Base-by-base conservation (phyloP, 2,329 filamentous ascomycete species). In the Aspergillus latus region DNA sequence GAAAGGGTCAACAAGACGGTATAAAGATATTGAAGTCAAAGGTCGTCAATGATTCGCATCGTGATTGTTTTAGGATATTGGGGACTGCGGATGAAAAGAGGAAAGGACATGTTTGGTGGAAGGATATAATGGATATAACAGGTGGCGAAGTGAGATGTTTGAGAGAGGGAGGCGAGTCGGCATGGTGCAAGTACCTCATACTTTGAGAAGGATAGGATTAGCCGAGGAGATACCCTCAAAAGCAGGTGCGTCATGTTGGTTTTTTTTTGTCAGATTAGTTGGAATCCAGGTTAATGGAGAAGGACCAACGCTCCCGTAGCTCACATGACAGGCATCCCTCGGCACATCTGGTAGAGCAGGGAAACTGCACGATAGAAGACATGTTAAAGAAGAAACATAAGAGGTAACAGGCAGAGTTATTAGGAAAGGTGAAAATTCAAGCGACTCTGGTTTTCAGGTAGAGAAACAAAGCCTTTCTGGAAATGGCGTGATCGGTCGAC, bases 331-430 rank as follows among this genome's bases (percentile, higher is more conserved):
- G 55, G 58, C 58, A 56, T 57, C 62, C 58, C 57, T 54, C 57
- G 60, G 64, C 62, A 64, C 64, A 59, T 59, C 63, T 59, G 55
- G 61, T 59, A 58, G 54, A 64, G 60, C 56, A 60, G 62, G 63
- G 61, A 60, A 64, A 56, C 58, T 56, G 59, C 60, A 61, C 60
- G 32, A 56, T 56, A 54, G 51, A 56, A 56, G 44, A 62, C 58
- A 60, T 58, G 60, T 51, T 53, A 59, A 50, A 51, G 57, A 57
- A 52, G 49, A 59, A 63, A 62, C 52, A 62, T 57, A 63, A 21
- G 64, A 52, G 42, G 56, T 54, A 59, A 52, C 54, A 61, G 59
- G 56, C 53, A 62, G 54, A 52, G 48, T 54, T 43, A 56, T 61
- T 63, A 59, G 49, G 45, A 57, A 56, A 52, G 42, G 42, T 47